Evolutionary conservation across 1,139 yeast genomes (phyloP).

Genomic region (Sugiyamaella novakii): DNA sequence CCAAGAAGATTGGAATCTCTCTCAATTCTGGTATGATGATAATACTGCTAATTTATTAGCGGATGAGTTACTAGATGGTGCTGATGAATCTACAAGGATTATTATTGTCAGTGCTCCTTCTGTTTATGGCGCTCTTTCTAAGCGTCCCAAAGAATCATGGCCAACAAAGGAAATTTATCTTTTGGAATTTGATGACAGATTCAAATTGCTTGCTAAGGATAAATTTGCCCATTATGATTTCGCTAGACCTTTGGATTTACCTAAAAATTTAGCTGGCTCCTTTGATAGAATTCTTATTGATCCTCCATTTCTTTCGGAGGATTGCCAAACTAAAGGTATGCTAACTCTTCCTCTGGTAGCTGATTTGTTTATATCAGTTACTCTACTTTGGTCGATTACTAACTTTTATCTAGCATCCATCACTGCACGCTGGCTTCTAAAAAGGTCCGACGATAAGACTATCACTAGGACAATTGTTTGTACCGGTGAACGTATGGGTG

Average conservation of each 20-base stretch:
- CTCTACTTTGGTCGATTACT: too few relatives aligned
- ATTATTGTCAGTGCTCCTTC: conserved; percentile 89
- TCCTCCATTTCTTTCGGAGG: conserved; percentile 83
- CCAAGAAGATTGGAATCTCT: conserved; percentile 90
- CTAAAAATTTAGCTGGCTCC: conserved; percentile 58
- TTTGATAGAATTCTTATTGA: conserved; percentile 79
- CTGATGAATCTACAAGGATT: conserved; percentile 63
- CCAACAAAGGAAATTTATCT: conserved; percentile 59
- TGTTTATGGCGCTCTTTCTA: conserved; percentile 79
- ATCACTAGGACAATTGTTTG: conserved; percentile 62
- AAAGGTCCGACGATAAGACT: conserved; percentile 28
- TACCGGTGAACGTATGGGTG: conserved; percentile 86
- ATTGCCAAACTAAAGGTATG: conserved; percentile 68
- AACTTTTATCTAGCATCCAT: conserved; percentile 48
- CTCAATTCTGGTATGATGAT: conserved; percentile 80
- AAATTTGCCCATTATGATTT: conserved; percentile 76
- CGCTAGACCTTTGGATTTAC: conserved; percentile 64
- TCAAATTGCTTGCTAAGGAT: conserved; percentile 68
- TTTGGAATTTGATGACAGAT: conserved; percentile 76
- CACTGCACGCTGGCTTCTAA: conserved; percentile 65
- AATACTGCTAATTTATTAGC: conserved; percentile 69
- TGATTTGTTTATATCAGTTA: too few relatives aligned
- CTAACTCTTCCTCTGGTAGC: conserved; percentile 25
- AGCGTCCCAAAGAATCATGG: conserved; percentile 36
- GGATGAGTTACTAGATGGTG: conserved; percentile 71